Evolutionary conservation across 2,329 filamentous ascomycete species (phyloP).

Genomic region (Colletotrichum zoysiae): DNA sequence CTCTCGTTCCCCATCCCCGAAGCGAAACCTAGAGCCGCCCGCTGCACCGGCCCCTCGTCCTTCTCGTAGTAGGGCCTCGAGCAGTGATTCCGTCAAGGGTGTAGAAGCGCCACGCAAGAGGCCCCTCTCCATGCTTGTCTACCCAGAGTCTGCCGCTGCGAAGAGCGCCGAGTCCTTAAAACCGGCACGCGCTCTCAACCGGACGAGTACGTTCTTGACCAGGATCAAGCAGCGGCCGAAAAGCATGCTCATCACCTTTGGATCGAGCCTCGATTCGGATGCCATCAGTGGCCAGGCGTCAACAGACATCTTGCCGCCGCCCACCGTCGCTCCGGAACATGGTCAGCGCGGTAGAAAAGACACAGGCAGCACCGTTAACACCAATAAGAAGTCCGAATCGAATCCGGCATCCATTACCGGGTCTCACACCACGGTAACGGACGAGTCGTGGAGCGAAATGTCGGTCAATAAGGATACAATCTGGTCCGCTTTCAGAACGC

Average conservation of each 20-base stretch:
- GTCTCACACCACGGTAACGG: constrained; percentile 54
- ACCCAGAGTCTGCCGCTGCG: constrained; percentile 47
- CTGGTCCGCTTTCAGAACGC: constrained; percentile 66
- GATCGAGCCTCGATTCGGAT: constrained; percentile 54
- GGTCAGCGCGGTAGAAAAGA: constrained; percentile 23
- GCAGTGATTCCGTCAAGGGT: constrained; percentile 43
- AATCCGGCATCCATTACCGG: constrained; percentile 55
- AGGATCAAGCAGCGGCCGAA: constrained; percentile 64
- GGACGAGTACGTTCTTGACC: constrained; percentile 63
- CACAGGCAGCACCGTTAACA: constrained; percentile 12
- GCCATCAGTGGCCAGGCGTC: constrained; percentile 59
- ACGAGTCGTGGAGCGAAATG: constrained; percentile 62
- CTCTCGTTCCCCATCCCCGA: constrained; percentile 63
- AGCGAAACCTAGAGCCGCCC: constrained; percentile 47
- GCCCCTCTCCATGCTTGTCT: constrained; percentile 46
- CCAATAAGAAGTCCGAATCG: constrained; percentile 16
- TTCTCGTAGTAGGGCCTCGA: constrained; percentile 29
- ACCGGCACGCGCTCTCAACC: constrained; percentile 54
- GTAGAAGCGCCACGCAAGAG: constrained; percentile 51
- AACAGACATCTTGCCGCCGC: constrained; percentile 58
- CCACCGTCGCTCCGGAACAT: constrained; percentile 47
- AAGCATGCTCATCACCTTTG: constrained; percentile 56
- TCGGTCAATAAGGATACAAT: constrained; percentile 63
- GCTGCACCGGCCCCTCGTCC: constrained; percentile 42
- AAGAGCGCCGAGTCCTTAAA: constrained; percentile 54